Evolutionary conservation across 768 basidiomycete species (phyloP).

Genomic region (Termitomyces sp.): DNA sequence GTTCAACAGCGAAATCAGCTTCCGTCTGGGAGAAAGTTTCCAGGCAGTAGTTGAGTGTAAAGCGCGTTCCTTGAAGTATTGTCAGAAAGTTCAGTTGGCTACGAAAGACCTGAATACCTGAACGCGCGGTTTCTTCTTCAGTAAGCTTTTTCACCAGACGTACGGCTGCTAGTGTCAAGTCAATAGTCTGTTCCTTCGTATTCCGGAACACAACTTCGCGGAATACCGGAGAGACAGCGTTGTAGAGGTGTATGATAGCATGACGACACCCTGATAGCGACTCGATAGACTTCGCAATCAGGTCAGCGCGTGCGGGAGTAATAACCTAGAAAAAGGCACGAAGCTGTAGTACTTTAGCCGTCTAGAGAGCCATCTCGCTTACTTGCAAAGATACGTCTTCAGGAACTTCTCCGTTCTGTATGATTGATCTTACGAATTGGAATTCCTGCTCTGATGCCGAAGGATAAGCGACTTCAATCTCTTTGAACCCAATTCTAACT

Average conservation of each 20-base stretch:
- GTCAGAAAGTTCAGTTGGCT: not conserved
- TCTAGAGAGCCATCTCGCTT: constrained; percentile 13
- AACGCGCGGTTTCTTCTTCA: constrained; percentile 57
- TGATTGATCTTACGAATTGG: constrained; percentile 63
- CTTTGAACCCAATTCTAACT: constrained; percentile 75
- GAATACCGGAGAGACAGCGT: constrained; percentile 73
- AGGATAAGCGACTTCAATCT: constrained; percentile 83
- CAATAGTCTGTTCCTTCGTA: constrained; percentile 67
- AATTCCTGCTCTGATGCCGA: constrained; percentile 81
- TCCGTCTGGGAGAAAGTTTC: constrained; percentile 86
- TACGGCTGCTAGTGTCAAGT: constrained; percentile 66
- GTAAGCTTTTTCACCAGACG: constrained; percentile 62
- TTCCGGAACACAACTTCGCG: constrained; percentile 77
- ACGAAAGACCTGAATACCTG: constrained; percentile 29
- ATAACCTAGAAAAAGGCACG: constrained; percentile 46
- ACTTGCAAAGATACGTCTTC: constrained; percentile 82
- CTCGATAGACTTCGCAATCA: constrained; percentile 69
- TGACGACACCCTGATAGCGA: constrained; percentile 69
- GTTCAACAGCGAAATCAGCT: constrained; percentile 69
- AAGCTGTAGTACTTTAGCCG: not conserved
- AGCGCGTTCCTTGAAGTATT: constrained; percentile 39
- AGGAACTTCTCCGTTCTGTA: constrained; percentile 58
- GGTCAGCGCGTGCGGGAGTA: constrained; percentile 74
- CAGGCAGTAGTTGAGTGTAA: constrained; percentile 81
- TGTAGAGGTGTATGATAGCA: constrained; percentile 86